phyloP scores from a whole-genome alignment of 331 rosid species.

The Malus hybrid region DNA sequence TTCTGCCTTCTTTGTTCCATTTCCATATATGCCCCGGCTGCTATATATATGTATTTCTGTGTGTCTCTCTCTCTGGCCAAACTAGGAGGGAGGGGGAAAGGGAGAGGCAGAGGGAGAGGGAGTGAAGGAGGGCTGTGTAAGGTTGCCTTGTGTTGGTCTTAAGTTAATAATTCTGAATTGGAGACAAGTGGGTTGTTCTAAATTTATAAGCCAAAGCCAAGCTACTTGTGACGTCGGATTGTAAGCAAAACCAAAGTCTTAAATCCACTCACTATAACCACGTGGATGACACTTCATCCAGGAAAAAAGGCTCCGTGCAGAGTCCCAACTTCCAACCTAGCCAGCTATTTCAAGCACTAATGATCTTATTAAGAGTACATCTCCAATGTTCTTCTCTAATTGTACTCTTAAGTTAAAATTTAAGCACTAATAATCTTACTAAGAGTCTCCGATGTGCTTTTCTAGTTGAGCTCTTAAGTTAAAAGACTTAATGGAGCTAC shows the following conservation, averaged over 20 bases:
- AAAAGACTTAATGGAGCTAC: too few species aligned
- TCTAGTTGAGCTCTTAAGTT: too few species aligned
- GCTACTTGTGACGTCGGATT: not conserved
- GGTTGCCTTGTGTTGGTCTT: not conserved
- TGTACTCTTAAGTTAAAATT: not conserved
- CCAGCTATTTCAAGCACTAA: not conserved
- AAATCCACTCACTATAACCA: conserved; percentile 44
- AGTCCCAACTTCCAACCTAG: not conserved
- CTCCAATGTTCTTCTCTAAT: not conserved
- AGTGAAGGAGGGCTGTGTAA: not conserved
- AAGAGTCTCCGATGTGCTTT: not conserved
- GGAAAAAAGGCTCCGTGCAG: not conserved
- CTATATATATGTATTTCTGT: not conserved
- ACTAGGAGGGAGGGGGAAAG: not conserved
- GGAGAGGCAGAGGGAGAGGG: not conserved
- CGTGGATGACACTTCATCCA: conserved; percentile 53
- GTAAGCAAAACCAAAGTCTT: not conserved
- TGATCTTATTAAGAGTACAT: not conserved
- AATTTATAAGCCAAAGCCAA: conserved; percentile 38
- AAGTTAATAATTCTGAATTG: conserved; percentile 15
- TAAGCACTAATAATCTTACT: not conserved
- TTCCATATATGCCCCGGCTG: not conserved
- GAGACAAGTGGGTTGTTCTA: conserved; percentile 12
- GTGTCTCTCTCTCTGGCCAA: not conserved
- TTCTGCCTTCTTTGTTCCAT: conserved; percentile 16